phyloP scores from a whole-genome alignment of 805 yeast species.

The Saturnispora hagleri region DNA sequence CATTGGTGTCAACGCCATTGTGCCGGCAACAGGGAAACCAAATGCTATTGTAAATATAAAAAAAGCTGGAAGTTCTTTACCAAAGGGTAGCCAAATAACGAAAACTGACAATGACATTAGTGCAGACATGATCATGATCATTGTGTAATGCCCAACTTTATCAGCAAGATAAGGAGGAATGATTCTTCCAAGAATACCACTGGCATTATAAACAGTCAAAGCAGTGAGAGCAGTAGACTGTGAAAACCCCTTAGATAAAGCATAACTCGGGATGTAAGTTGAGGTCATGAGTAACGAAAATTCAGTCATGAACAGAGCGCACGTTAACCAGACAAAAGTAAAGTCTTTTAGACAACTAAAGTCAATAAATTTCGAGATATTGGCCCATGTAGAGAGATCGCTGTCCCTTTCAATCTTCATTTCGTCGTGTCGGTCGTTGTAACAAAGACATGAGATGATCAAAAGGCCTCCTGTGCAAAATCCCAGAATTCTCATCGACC shows the following conservation, averaged over 20 bases:
- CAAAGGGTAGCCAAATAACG: conserved; percentile 57
- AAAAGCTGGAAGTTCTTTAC: conserved; percentile 32
- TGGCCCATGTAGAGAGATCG: conserved; percentile 6
- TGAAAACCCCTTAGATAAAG: conserved; percentile 38
- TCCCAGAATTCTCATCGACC: conserved; percentile 52
- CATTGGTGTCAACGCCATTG: conserved; percentile 56
- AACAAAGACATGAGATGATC: conserved; percentile 25
- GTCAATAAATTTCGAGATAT: conserved; percentile 27
- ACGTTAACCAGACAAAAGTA: conserved; percentile 32
- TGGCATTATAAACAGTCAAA: conserved; percentile 35
- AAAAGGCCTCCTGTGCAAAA: conserved; percentile 33
- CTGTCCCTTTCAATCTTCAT: conserved; percentile 3
- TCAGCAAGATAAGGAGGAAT: conserved; percentile 39
- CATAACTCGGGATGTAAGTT: conserved; percentile 52
- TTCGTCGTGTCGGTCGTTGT: conserved; percentile 24
- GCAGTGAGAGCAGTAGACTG: conserved; percentile 34
- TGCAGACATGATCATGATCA: conserved; percentile 29
- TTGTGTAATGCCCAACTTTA: conserved; percentile 35
- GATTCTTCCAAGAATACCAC: conserved; percentile 38
- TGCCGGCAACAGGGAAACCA: conserved; percentile 55
- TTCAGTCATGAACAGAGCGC: conserved; percentile 40
- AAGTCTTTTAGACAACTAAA: conserved; percentile 34
- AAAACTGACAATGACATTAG: conserved; percentile 37
- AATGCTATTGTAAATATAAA: conserved; percentile 44
- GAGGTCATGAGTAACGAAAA: conserved; percentile 41